Base-by-base conservation (phyloP, 192 early-diverging fungal species). In the Physocladia obscura region DNA sequence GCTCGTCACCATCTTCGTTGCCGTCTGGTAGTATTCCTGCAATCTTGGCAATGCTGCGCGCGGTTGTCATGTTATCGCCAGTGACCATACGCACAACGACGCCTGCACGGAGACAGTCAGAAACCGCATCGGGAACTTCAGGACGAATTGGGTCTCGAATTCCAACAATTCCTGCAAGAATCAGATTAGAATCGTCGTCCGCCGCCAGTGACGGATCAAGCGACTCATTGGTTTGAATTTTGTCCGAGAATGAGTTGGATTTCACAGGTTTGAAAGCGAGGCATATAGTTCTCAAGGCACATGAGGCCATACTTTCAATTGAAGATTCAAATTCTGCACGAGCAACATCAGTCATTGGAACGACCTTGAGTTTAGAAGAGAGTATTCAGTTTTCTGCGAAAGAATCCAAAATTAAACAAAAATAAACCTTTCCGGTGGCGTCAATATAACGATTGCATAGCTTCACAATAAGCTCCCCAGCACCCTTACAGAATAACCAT, bases 21-120 rank as follows among this genome's bases (percentile, higher is more conserved):
- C 1, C 8, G 47, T 30, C 83, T 11, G 90, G 90, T 50, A 90
- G 91, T 55, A 99, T 98, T 40, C 93, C 94, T 61, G 95, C 96
- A 70, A 94, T 90, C 11, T 83, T 89, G 34, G 96, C 98, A 77
- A 99, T 99, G 4, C 93, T 90, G 38, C 89, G 87, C 1, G 98
- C 98, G 1, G 98, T 99, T 0, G 90, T 77, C 48, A 94, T 62
- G 71, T 97, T 97, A 81, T 99, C 98, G 54, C 98, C 98, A 1
- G 98, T 99, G 21, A 99, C 95, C 98, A 99, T 99, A 15, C 96
- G 90, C 48, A 99, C 93, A 79, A 90, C 85, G 30, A 99, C 91
- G 51, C 97, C 95, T 26, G 98, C 98, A 22, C 69, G 69, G 19
- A 89, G 89, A 74, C 95, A 98, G 19, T 81, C 74, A n/a, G 82